Conservation (phyloP, 2,329 filamentous ascomycete species). For the Penicillium sp. region DNA sequence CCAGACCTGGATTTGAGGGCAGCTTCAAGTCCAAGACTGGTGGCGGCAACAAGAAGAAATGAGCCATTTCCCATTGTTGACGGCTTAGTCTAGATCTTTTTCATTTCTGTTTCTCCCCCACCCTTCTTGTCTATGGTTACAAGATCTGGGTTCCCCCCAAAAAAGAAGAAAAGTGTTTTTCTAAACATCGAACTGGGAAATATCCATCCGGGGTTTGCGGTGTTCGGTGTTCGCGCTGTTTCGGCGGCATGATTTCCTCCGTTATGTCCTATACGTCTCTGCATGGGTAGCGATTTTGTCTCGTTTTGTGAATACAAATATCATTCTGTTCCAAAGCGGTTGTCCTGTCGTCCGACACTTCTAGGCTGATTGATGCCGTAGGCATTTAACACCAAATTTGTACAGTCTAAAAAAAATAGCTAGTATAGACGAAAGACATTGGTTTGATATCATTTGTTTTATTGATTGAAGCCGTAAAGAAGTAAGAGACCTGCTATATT, state of each 20-base stretch:
- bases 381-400: not conserved
- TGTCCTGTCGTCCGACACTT: not conserved
- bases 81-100: not conserved
- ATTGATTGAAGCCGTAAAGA: conserved; percentile 12
- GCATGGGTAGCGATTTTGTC: conserved; percentile 30
- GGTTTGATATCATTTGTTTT: conserved; percentile 4
- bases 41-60: conserved; percentile 46
- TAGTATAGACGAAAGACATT: not conserved
- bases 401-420: not conserved
- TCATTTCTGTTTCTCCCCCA: not conserved
- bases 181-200: conserved; percentile 28
- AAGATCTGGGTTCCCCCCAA: conserved; percentile 7
- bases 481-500: conserved; percentile 27
- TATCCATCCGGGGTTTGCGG: conserved; percentile 29
- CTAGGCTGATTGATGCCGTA: not conserved
- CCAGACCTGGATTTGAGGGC: conserved; percentile 69
- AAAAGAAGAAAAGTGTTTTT: conserved; percentile 25
- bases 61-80: conserved; percentile 9
- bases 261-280: conserved; percentile 28
- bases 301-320: conserved; percentile 29
- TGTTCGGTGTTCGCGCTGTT: conserved; percentile 29
- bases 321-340: conserved; percentile 12
- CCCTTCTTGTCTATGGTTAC: conserved; percentile 3
- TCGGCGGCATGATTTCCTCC: conserved; percentile 20
- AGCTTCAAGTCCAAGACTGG: conserved; percentile 62